A percentile compares a stretch with the other conserved stretches of the same genome.
phyloP scores from a whole-genome alignment of 192 early-diverging fungal genomes.

The Piromyces finnis region DNA sequence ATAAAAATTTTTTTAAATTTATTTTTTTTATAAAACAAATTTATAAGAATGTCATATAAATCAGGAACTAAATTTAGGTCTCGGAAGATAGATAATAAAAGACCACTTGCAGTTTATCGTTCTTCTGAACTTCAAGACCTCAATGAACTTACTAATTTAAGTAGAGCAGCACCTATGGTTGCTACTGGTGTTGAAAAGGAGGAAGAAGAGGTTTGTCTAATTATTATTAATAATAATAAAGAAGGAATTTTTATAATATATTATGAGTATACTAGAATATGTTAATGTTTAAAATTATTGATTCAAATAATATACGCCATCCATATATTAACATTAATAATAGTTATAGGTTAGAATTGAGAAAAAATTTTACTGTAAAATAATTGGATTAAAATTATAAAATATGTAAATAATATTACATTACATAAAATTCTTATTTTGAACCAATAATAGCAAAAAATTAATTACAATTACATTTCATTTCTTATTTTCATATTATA shows the following conservation, averaged over 20 bases:
- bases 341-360: neutral
- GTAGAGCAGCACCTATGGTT: conserved; percentile 39
- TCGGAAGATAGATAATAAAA: conserved; percentile 78
- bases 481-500: too few species aligned
- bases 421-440: too few species aligned
- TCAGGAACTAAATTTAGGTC: conserved; percentile 32
- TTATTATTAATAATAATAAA: neutral
- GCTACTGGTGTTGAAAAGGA: conserved; percentile 96
- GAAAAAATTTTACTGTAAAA: neutral
- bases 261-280: neutral
- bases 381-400: neutral
- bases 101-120: conserved; percentile 60
- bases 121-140: conserved; percentile 69
- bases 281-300: neutral
- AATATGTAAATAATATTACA: too few species aligned
- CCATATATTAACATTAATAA: neutral
- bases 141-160: conserved; percentile 51
- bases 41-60: neutral
- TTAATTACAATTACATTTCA: too few species aligned
- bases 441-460: too few species aligned
- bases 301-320: neutral
- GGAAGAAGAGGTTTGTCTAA: conserved; percentile 65
- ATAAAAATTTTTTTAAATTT: neutral
- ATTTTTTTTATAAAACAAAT: neutral
- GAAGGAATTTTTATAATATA: neutral